These are phyloP conservation scores for Xylaria hypoxylon DNA, from an alignment of 2,329 filamentous ascomycete species.

Conservation along the genomic window DNA sequence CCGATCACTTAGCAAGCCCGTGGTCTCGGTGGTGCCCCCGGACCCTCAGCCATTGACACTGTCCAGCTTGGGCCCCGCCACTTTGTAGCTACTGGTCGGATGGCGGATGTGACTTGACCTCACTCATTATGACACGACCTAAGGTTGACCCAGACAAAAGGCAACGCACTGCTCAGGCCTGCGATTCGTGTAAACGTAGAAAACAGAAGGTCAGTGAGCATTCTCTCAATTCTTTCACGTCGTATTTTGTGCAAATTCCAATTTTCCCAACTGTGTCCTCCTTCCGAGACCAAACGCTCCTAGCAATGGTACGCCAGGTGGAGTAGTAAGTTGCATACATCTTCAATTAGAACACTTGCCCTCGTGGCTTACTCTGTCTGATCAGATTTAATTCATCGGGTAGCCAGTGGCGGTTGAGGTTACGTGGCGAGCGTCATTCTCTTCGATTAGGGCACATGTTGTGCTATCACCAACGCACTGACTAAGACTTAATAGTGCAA, in stretches of 20 bases:
- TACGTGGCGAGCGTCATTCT: neutral
- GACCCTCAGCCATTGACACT: conserved; percentile 41
- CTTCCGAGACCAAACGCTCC: conserved; percentile 9
- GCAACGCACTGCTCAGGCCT: conserved; percentile 72
- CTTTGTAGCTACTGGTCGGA: conserved; percentile 48
- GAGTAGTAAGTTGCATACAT: conserved; percentile 31
- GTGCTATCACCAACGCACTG: conserved; percentile 39
- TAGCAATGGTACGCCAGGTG: conserved; percentile 32
- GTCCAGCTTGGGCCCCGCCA: conserved; percentile 45
- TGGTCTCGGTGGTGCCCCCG: conserved; percentile 49
- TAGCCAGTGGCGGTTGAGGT: conserved; percentile 7
- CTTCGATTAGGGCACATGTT: conserved; percentile 26
- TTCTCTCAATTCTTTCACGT: neutral
- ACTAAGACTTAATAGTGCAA: conserved; percentile 62
- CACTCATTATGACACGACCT: conserved; percentile 59
- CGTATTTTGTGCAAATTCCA: neutral
- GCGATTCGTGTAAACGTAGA: conserved; percentile 72
- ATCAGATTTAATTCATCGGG: conserved; percentile 8
- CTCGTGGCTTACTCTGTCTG: conserved; percentile 12
- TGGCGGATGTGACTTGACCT: conserved; percentile 52
- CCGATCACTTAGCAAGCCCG: conserved; percentile 45
- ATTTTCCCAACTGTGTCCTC: conserved; percentile 8
- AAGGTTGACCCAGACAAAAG: conserved; percentile 70
- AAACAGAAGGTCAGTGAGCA: conserved; percentile 71
- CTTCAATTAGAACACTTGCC: conserved; percentile 13